phyloP scores from a whole-genome alignment of 371 early-diverging fungal genomes.

The Syncephalis plumigaleata region DNA sequence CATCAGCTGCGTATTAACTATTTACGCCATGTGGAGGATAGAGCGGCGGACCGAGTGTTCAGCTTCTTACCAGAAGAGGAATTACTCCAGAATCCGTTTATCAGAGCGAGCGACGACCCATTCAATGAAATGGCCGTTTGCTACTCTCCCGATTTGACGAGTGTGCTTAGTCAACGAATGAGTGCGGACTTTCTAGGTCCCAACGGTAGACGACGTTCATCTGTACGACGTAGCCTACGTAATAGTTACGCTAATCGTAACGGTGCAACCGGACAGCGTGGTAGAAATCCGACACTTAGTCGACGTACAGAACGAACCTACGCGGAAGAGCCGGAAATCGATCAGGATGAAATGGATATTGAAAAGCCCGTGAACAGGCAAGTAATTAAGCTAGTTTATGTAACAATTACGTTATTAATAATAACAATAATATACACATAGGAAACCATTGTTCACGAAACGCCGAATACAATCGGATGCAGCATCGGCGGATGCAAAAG shows the following conservation, averaged over 20 bases:
- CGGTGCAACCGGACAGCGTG: not conserved
- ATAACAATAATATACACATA: not conserved
- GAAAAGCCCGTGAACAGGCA: not conserved
- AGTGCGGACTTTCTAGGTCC: conserved; percentile 1
- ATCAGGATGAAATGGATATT: not conserved
- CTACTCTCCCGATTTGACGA: conserved; percentile 30
- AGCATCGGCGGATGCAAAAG: not conserved
- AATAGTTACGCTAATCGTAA: not conserved
- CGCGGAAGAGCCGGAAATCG: not conserved
- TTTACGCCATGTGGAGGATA: conserved; percentile 39
- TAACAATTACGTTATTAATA: no score
- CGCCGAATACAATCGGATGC: not conserved
- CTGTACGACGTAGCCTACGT: not conserved
- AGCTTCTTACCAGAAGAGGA: conserved; percentile 37
- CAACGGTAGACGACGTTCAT: no score
- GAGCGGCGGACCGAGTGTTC: conserved; percentile 48
- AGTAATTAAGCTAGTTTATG: not conserved
- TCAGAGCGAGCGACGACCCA: conserved; percentile 44
- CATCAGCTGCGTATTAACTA: conserved; percentile 65
- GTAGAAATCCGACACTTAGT: not conserved
- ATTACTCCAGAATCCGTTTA: conserved; percentile 51
- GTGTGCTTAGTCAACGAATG: conserved; percentile 4
- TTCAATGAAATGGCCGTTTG: conserved; percentile 55
- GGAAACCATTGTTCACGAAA: not conserved
- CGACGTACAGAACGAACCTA: not conserved